These are phyloP conservation scores for Chrysoporthe austroafricana DNA, from an alignment of 2,329 filamentous ascomycete species.

Conservation along the genomic window DNA sequence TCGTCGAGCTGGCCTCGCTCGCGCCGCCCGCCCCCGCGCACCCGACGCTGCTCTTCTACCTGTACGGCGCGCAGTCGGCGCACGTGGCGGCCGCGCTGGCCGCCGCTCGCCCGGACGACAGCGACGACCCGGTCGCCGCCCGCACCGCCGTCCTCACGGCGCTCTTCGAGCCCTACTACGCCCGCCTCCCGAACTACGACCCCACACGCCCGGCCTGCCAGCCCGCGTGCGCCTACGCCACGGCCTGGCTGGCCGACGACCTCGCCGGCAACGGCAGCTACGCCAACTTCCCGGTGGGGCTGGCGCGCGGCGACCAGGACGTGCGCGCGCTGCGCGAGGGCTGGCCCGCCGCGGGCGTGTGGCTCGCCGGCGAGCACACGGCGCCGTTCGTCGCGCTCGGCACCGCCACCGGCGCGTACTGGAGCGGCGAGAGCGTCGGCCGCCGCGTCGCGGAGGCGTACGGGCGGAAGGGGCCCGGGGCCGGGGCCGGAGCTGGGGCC, in stretches of 20 bases:
- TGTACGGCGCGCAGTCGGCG: slow-evolving; percentile 64
- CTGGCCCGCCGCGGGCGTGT: slow-evolving; percentile 69
- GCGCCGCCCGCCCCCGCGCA: slow-evolving; percentile 51
- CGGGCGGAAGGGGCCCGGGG: slow-evolving; percentile 36
- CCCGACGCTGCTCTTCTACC: slow-evolving; percentile 86
- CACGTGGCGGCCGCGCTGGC: slow-evolving; percentile 44
- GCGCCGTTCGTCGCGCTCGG: slow-evolving; percentile 87
- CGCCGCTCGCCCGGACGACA: slow-evolving; percentile 39
- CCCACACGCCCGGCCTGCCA: slow-evolving; percentile 57
- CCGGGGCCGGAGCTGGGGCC: neutral
- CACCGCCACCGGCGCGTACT: slow-evolving; percentile 88
- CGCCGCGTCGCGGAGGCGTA: slow-evolving; percentile 64
- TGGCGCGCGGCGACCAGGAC: slow-evolving; percentile 72
- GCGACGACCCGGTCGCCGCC: too few species aligned
- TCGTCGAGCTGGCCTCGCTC: slow-evolving; percentile 75
- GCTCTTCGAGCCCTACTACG: slow-evolving; percentile 80
- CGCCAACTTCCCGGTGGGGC: slow-evolving; percentile 79
- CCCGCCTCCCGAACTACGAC: slow-evolving; percentile 71
- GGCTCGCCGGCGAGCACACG: slow-evolving; percentile 90
- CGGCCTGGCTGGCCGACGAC: slow-evolving; percentile 77
- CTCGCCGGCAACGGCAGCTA: slow-evolving; percentile 84
- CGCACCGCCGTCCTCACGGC: too few species aligned
- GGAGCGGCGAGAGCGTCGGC: slow-evolving; percentile 82
- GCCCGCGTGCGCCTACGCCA: slow-evolving; percentile 68
- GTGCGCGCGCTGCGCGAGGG: slow-evolving; percentile 68